phyloP scores from a whole-genome alignment of 2,329 filamentous ascomycete genomes.

The Talaromyces rugulosus region DNA sequence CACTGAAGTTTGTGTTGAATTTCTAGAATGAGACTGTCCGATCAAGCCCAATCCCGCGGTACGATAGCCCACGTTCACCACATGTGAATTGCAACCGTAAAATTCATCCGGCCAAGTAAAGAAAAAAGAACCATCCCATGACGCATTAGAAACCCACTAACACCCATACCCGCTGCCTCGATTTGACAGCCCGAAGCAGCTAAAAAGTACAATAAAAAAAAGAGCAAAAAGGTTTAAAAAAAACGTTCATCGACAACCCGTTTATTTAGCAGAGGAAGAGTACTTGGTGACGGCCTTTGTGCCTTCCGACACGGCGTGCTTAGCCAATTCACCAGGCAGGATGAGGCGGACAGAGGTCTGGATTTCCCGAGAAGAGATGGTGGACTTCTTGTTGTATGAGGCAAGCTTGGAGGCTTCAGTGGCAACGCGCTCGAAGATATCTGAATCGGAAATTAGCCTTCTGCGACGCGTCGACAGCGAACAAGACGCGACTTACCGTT shows the following conservation, averaged over 20 bases:
- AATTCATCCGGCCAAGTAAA: conserved; percentile 29
- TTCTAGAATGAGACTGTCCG: conserved; percentile 28
- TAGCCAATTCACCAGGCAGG: conserved; percentile 95
- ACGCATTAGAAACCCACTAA: conserved; percentile 44
- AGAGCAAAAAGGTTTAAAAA: conserved; percentile 49
- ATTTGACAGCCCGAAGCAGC: conserved; percentile 38
- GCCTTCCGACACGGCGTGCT: conserved; percentile 98
- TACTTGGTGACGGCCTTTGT: conserved; percentile 99
- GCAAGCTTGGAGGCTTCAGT: conserved; percentile 98
- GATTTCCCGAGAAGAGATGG: conserved; percentile 98
- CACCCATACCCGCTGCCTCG: conserved; percentile 43
- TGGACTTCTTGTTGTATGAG: conserved; percentile 99
- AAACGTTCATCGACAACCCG: conserved; percentile 47
- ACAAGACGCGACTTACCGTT: conserved; percentile 65
- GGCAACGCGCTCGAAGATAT: conserved; percentile 99
- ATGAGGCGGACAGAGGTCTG: conserved; percentile 98
- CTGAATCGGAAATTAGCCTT: conserved; percentile 41
- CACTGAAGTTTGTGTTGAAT: conserved; percentile 33
- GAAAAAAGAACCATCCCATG: conserved; percentile 42
- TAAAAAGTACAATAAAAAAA: conserved; percentile 40
- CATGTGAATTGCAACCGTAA: conserved; percentile 40
- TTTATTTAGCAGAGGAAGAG: conserved; percentile 98
- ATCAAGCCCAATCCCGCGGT: conserved; percentile 37
- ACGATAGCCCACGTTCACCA: conserved; percentile 44
- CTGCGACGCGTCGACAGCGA: background rate